Evolutionary conservation across 1,284 basidiomycete genomes (phyloP).

Genomic region (Xerocomus amazonicus): DNA sequence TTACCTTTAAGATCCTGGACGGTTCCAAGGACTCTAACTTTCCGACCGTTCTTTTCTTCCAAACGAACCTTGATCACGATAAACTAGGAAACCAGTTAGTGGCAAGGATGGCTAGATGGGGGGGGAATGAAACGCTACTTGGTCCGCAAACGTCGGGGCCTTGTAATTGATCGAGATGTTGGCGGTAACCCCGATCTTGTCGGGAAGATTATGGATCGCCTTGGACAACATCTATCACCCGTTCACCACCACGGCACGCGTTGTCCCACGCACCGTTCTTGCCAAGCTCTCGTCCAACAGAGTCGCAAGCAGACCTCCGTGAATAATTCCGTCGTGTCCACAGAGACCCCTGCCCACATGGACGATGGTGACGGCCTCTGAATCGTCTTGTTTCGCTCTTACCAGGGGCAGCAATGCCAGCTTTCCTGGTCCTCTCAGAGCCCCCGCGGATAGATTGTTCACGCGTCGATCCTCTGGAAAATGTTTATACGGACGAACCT

Average conservation of each 20-base stretch:
- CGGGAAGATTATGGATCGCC: constrained; percentile 83
- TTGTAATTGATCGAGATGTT: constrained; percentile 72
- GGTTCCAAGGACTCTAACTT: constrained; percentile 65
- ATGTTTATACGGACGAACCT: constrained; percentile 71
- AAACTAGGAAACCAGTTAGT: constrained; percentile 44
- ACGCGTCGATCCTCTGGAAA: constrained; percentile 67
- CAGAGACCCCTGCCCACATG: constrained; percentile 87
- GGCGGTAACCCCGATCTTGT: constrained; percentile 92
- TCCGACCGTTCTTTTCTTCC: constrained; percentile 69
- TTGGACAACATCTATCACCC: not conserved
- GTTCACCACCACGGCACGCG: not conserved
- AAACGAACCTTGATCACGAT: constrained; percentile 69
- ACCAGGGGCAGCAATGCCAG: constrained; percentile 77
- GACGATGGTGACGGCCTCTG: constrained; percentile 64
- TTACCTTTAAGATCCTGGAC: constrained; percentile 80
- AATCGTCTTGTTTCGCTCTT: constrained; percentile 72
- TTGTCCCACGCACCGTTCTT: constrained; percentile 54
- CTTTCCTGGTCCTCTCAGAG: constrained; percentile 81
- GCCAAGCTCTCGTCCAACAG: constrained; percentile 86
- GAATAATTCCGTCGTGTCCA: constrained; percentile 91
- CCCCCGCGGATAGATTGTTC: constrained; percentile 82
- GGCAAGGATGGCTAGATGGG: not conserved
- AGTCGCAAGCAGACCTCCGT: constrained; percentile 90
- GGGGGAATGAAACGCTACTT: constrained; percentile 41
- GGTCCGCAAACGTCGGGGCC: constrained; percentile 81